These are phyloP conservation scores for Solanum chmielewskii DNA, from an alignment of 257 asterid genomes.

Conservation along the genomic window DNA sequence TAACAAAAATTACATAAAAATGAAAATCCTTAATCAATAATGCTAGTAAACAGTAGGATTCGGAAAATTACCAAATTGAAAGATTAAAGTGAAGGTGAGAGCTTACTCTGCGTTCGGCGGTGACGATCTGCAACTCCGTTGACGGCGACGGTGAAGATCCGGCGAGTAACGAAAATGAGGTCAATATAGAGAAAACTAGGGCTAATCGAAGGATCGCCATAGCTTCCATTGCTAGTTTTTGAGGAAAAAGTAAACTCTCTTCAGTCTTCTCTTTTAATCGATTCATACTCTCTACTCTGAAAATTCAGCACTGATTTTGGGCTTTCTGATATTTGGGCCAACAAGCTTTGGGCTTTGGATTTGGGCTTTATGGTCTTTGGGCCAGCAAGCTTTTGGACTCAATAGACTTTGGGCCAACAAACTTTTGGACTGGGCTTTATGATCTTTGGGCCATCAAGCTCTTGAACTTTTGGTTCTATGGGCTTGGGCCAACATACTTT, in stretches of 20 bases:
- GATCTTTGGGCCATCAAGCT: neutral
- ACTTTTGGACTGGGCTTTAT: neutral
- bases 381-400: neutral
- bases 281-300: neutral
- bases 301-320: neutral
- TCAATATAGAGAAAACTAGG: conserved; percentile 21
- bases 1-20: neutral
- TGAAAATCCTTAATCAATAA: neutral
- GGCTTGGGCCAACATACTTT: neutral
- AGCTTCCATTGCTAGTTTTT: conserved; percentile 31
- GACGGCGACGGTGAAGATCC: conserved; percentile 15
- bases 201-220: conserved; percentile 10
- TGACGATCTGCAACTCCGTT: conserved; percentile 61
- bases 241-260: neutral
- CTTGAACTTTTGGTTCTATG: neutral
- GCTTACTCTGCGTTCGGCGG: conserved; percentile 80
- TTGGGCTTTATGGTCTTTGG: neutral
- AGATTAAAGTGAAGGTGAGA: neutral
- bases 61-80: neutral
- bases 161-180: conserved; percentile 15
- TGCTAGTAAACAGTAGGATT: neutral
- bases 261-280: neutral
- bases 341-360: neutral
- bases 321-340: neutral
- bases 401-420: neutral